These are phyloP conservation scores for Acanthamoeba royreba DNA, from an alignment of 208 protist species.

Conservation along the genomic window DNA sequence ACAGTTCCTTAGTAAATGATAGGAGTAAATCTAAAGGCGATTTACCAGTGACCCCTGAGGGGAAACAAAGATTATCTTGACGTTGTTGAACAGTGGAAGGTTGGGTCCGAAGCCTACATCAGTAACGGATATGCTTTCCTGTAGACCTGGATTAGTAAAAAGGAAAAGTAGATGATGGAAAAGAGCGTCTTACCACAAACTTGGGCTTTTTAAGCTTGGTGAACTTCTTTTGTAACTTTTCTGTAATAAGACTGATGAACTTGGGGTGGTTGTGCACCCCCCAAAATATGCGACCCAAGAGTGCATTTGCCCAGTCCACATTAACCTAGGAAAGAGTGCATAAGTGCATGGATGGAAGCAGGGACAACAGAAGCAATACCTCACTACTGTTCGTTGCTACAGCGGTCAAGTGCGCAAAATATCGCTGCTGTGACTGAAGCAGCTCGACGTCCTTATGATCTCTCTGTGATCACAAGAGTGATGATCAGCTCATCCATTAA, in stretches of 20 bases:
- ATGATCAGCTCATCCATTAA: not conserved
- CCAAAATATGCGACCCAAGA: not conserved
- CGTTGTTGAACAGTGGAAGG: not conserved
- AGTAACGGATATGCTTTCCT: not conserved
- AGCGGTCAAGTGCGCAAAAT: not conserved
- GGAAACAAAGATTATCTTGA: not conserved
- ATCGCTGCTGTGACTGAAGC: not conserved
- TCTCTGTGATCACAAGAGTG: not conserved
- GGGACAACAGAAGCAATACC: not conserved
- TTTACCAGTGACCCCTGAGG: not conserved
- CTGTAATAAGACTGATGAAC: not conserved
- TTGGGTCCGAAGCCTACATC: not conserved
- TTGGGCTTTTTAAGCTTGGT: not conserved
- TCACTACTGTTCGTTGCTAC: not conserved
- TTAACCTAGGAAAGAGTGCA: not conserved
- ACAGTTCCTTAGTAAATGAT: not conserved
- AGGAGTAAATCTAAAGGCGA: not conserved
- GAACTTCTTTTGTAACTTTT: constrained; percentile 1
- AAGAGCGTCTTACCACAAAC: not conserved
- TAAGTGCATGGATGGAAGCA: not conserved
- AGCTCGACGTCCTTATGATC: not conserved
- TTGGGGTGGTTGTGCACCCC: not conserved
- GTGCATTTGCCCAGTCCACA: not conserved
- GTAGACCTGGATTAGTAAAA: not conserved
- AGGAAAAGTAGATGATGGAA: not conserved